These are phyloP conservation scores for Xylaria longipes DNA, from an alignment of 495 filamentous ascomycete species.

Conservation along the genomic window DNA sequence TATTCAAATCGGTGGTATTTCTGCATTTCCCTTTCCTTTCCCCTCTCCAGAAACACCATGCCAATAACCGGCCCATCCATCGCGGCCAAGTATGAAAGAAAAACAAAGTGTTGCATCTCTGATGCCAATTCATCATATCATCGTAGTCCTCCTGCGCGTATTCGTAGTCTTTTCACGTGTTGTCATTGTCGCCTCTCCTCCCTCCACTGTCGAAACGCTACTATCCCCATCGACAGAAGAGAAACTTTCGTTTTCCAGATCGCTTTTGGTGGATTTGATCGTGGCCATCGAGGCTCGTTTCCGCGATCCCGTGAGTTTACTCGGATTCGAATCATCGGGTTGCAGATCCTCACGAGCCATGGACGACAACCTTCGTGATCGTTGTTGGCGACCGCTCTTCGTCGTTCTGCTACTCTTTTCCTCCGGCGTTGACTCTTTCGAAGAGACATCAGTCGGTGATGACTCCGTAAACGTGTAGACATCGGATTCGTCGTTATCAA, in stretches of 20 bases:
- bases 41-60: constrained; percentile 26
- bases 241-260: constrained; percentile 29
- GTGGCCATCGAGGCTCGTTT: constrained; percentile 51
- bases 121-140: constrained; percentile 52
- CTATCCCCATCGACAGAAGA: constrained; percentile 9
- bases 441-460: constrained; percentile 30
- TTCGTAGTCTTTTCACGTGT: constrained; percentile 33
- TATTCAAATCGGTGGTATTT: constrained; percentile 21
- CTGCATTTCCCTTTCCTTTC: constrained; percentile 3
- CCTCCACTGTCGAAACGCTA: constrained; percentile 28
- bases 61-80: constrained; percentile 26
- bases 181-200: constrained; percentile 16
- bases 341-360: constrained; percentile 34
- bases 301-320: constrained; percentile 20
- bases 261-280: constrained; percentile 40
- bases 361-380: constrained; percentile 37
- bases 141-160: constrained; percentile 57
- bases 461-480: constrained; percentile 48
- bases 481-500: constrained; percentile 35
- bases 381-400: constrained; percentile 32
- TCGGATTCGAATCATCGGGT: constrained; percentile 24
- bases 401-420: constrained; percentile 28
- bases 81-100: constrained; percentile 15
- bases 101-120: background rate
- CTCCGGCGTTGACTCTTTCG: constrained; percentile 24